Evolutionary conservation across 352 stramenopile species (phyloP), one percentile per base, ranked within the genome.

Genomic region (Phytopythium boreale): DNA sequence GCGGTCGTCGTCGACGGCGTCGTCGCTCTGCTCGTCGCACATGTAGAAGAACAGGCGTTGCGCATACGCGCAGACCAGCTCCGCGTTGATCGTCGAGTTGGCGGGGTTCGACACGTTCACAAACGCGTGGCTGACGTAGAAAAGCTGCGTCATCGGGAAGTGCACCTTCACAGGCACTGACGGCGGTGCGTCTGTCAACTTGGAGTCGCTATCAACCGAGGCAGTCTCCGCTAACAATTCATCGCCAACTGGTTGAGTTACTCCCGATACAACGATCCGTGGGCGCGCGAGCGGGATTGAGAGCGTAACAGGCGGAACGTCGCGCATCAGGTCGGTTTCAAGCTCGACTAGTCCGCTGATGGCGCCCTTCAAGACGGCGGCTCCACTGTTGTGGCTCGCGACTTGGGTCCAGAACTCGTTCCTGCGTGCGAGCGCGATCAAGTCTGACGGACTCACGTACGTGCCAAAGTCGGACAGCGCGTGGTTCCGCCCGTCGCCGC

Each of bases 71-170:
- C 79, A 69, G 0, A 79, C 61, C 31, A 90, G 62, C 37, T 90
- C 79, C 68, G 88, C 76, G 11, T 79, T 59, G 20, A 89, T 68
- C 0, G 75, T 64, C 0, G 72, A 65, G 51, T 85, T 81, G 41
- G 72, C 81, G 49, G 82, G 82, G 44, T 90, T 90, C 12, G 31
- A 61, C 24, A 88, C 71, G 2, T 63, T 62, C 29, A 90, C 60
- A 14, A 69, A 77, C 22, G 67, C 34, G 1, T 71, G 20, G 26
- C 46, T 67, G 2, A 64, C 26, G n/a, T 75, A 49, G 20, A 76
- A 47, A 41, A 84, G 31, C 36, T 88, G 74, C 10, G 80, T 85
- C 17, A 87, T 22, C 2, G 56, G 39, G 56, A 90, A 88, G 7
- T 68, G 50, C 24, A 60, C 39, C 26, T 50, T 11, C 17, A 60